A percentile compares a stretch with the other conserved stretches of the same genome.
Conservation (phyloP, 148 eudicot genomes). For the Suaeda aralocaspica region DNA sequence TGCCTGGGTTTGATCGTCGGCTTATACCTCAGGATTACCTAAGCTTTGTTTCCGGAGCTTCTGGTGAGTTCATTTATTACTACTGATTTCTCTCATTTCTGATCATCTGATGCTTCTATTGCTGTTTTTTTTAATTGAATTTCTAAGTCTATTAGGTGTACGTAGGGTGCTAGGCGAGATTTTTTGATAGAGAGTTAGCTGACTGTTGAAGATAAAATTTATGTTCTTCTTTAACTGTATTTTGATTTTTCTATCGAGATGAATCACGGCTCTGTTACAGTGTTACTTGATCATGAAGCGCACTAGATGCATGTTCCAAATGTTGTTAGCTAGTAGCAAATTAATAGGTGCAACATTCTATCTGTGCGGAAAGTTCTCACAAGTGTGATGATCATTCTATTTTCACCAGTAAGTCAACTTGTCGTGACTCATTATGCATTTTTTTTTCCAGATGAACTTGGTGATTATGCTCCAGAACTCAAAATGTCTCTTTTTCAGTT, state of each 20-base stretch:
- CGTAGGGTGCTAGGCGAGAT: too few species aligned
- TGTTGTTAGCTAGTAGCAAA: not conserved
- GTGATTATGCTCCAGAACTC: slow-evolving; percentile 72
- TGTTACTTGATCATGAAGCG: not conserved
- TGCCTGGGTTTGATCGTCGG: slow-evolving; percentile 93
- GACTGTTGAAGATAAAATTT: too few species aligned
- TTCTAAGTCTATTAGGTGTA: not conserved
- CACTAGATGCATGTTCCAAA: not conserved
- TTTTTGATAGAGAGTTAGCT: too few species aligned
- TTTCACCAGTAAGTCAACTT: not conserved
- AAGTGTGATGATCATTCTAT: not conserved
- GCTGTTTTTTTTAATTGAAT: not conserved
- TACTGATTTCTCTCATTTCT: not conserved
- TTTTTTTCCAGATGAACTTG: slow-evolving; percentile 67
- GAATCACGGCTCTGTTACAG: not conserved
- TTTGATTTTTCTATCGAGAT: slow-evolving; percentile 1
- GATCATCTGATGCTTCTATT: not conserved
- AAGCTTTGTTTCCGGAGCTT: slow-evolving; percentile 77
- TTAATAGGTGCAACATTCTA: not conserved
- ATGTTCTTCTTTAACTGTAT: not conserved
- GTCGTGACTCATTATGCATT: slow-evolving; percentile 1
- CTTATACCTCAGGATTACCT: slow-evolving; percentile 81
- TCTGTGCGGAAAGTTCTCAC: too few species aligned
- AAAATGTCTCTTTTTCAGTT: slow-evolving; percentile 96
- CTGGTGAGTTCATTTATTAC: slow-evolving; percentile 44